Base-by-base conservation (phyloP, 108 stramenopile species). In the Pseudonitzschia multiseries region DNA sequence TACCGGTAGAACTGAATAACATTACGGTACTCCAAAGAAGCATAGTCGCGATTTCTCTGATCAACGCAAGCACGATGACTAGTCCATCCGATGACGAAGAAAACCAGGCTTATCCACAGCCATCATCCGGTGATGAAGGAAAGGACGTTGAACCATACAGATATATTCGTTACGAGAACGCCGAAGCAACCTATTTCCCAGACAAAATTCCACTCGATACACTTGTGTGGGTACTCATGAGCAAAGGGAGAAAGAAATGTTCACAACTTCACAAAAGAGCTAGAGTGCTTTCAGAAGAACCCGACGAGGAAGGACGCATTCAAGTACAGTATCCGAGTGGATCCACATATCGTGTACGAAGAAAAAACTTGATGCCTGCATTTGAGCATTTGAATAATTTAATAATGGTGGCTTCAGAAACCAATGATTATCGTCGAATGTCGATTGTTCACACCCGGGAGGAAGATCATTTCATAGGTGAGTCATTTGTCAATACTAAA, bases 251-350 rank as follows among this genome's bases (percentile, higher is more conserved):
- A 46, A 46, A 33, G 5, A 77, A 78, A 42, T 26, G 43, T 0
- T 46, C 71, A 20, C 61, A 73, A 57, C 51, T 69, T 41, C 71
- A 65, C 33, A 33, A 50, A 29, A 24, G 71, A 48, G 78, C 78
- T 0, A 63, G 78, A 17, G 78, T 79, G 6, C 0, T 69, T 15
- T 60, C 65, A 10, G 64, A 29, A 8, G 52, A 32, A n/a, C 65
- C 57, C 14, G 66, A 68, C 61, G 68, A 57, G 29, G 74, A 46
- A 12, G 57, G 68, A 26, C 80, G 92, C 42, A 66, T 93, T 0
- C 51, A 80, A 48, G 87, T 93, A 8, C 84, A 78, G 24, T 93
- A 93, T 76, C 87, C 93, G 14, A 80, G 81, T 28, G 90, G 90
- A 40, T 79, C 90, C 13, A 93, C 93, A 0, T 93, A 93, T 69